phyloP scores from a whole-genome alignment of 2,329 filamentous ascomycete species.

The Corynespora cassiicola region DNA sequence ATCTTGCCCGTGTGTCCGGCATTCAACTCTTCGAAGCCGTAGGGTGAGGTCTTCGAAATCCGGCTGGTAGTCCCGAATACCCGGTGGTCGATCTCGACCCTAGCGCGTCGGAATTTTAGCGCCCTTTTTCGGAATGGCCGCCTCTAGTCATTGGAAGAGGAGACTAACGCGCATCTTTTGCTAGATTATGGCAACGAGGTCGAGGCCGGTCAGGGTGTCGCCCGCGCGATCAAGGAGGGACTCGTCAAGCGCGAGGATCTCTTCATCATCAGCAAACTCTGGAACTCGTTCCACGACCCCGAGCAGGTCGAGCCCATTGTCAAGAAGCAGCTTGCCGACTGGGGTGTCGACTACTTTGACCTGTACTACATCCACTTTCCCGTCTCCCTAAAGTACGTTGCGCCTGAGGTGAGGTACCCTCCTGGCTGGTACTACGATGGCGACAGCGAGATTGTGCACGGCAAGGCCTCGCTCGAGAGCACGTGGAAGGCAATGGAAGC shows the following conservation, averaged over 20 bases:
- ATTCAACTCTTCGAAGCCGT: no score
- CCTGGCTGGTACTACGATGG: conserved; percentile 45
- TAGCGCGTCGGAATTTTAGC: conserved; percentile 22
- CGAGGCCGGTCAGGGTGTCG: conserved; percentile 43
- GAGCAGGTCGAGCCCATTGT: conserved; percentile 78
- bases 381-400: conserved; percentile 71
- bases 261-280: conserved; percentile 92
- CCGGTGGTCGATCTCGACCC: conserved; percentile 24
- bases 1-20: no score
- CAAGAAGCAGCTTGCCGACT: conserved; percentile 59
- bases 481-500: conserved; percentile 52
- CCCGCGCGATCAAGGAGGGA: conserved; percentile 46
- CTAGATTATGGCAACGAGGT: conserved; percentile 48
- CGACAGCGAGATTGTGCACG: conserved; percentile 44
- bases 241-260: conserved; percentile 68
- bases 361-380: conserved; percentile 84
- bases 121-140: conserved; percentile 13
- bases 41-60: conserved; percentile 5
- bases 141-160: conserved; percentile 2
- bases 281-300: conserved; percentile 88
- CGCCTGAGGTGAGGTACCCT: conserved; percentile 42
- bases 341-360: conserved; percentile 47
- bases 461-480: conserved; percentile 40
- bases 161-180: conserved; percentile 8
- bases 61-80: conserved; percentile 21